These are phyloP conservation scores for Mycena chlorophos DNA, from an alignment of 768 basidiomycete species.

Conservation along the genomic window DNA sequence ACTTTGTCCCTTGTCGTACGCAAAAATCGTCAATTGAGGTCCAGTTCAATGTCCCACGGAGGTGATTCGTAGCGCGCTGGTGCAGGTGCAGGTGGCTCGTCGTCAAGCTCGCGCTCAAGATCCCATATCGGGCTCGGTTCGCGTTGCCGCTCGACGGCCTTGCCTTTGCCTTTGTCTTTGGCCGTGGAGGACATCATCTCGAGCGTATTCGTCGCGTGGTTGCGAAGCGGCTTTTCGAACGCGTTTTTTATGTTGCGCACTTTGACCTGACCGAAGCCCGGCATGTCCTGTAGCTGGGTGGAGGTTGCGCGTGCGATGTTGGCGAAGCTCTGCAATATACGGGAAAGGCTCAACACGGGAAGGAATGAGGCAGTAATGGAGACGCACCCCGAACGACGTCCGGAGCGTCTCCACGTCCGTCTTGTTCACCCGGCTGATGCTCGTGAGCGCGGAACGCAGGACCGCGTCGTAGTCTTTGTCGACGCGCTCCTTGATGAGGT, in stretches of 20 bases:
- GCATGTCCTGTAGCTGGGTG: slow-evolving; percentile 77
- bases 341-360: background rate
- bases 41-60: slow-evolving; percentile 49
- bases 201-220: slow-evolving; percentile 54
- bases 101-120: slow-evolving; percentile 60
- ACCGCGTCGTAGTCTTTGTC: slow-evolving; percentile 87
- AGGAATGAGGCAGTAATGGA: background rate
- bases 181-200: slow-evolving; percentile 34
- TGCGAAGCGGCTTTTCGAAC: slow-evolving; percentile 85
- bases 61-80: slow-evolving; percentile 22
- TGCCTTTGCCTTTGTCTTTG: slow-evolving; percentile 28
- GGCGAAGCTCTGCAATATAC: slow-evolving; percentile 69
- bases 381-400: slow-evolving; percentile 87
- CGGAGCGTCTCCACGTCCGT: slow-evolving; percentile 94
- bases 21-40: too few species aligned
- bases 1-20: slow-evolving; percentile 22
- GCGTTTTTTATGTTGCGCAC: slow-evolving; percentile 89
- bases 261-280: slow-evolving; percentile 93
- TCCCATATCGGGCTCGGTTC: slow-evolving; percentile 70
- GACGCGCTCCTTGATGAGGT: slow-evolving; percentile 90
- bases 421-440: slow-evolving; percentile 93
- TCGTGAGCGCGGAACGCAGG: slow-evolving; percentile 79
- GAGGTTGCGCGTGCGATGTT: slow-evolving; percentile 72
- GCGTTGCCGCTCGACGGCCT: slow-evolving; percentile 30
- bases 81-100: slow-evolving; percentile 29